Conservation (phyloP, 768 basidiomycete genomes). For the Dioszegia aurantiaca region DNA sequence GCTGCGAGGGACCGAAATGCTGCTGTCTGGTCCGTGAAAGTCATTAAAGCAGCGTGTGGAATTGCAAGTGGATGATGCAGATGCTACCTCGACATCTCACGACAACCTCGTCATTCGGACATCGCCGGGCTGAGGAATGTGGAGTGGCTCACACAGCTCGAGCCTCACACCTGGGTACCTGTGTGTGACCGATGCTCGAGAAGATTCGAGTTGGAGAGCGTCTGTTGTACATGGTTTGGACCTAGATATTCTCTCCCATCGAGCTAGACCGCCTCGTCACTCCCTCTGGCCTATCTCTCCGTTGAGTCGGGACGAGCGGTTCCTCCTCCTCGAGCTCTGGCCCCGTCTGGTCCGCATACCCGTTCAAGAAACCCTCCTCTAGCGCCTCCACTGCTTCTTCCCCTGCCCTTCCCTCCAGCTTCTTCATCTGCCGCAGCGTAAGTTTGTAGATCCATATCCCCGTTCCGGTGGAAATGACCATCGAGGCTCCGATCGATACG, state of each 20-base stretch:
- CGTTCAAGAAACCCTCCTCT: constrained; percentile 42
- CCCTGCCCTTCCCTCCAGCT: constrained; percentile 36
- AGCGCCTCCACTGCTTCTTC: constrained; percentile 39
- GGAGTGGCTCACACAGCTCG: too few species aligned
- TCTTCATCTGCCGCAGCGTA: constrained; percentile 48
- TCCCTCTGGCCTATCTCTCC: constrained; percentile 5
- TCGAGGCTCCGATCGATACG: constrained; percentile 36
- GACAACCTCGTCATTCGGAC: too few species aligned
- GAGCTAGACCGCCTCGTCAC: constrained; percentile 6
- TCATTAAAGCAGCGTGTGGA: too few species aligned
- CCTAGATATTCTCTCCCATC: constrained; percentile 8
- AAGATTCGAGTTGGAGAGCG: too few species aligned
- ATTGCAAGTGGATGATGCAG: too few species aligned
- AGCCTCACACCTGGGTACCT: too few species aligned
- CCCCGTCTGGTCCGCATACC: constrained; percentile 29
- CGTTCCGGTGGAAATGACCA: constrained; percentile 35
- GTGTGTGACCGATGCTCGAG: too few species aligned
- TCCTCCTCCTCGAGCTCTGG: constrained; percentile 19
- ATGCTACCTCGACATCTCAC: too few species aligned
- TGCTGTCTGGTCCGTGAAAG: constrained; percentile 7
- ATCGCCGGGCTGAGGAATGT: too few species aligned
- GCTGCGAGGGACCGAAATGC: constrained; percentile 5
- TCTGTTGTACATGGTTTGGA: too few species aligned
- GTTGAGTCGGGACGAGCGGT: constrained; percentile 12
- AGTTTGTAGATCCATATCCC: constrained; percentile 48